Evolutionary conservation across 768 basidiomycete species (phyloP), one percentile per base, ranked within the genome.

Genomic region (Lenzites betulinus): DNA sequence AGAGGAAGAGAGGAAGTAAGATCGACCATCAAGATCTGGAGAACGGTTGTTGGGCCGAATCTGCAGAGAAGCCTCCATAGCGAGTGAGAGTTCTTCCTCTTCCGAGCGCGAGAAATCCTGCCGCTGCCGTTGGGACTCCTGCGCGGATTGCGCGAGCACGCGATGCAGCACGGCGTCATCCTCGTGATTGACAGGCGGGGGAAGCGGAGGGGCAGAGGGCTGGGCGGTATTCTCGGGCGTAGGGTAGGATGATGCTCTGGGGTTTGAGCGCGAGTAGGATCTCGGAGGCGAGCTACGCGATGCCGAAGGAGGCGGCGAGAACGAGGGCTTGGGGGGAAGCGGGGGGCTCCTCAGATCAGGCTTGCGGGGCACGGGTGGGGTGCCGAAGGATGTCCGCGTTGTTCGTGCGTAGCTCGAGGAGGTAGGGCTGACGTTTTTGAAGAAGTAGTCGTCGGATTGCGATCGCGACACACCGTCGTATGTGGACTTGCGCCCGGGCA

Each of bases 11-110:
- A 60, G 25, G 64, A 57, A 38, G 18, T 50, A 41, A n/a, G 51
- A 52, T 51, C 44, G 33, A 5, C 60, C 43, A 39, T 62, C 55
- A 46, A 41, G 36, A 7, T 44, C 58, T 20, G 62, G 48, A 39
- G 22, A 35, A 16, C n/a, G 42, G 30, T 11, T 11, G 30, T 33
- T 33, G 16, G 50, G 36, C 8, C 35, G 38, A 23, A 62, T 39
- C 16, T 35, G 51, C 66, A 79, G 62, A 1, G 87, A 88, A 59
- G 80, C 80, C 64, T 83, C 79, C 58, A 92, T 65, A 0, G 89
- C 90, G 62, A 78, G 78, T 22, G 82, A 83, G 15, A 92, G 75
- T 43, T 90, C 86, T 30, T 85, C 84, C 58, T 90, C 87, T 68
- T 92, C 89, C 59, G 70, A 70, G 7, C 20, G 41, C 13, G 36